Evolutionary conservation across 192 early-diverging fungal genomes (phyloP).

Genomic region (Linnemannia zychae): DNA sequence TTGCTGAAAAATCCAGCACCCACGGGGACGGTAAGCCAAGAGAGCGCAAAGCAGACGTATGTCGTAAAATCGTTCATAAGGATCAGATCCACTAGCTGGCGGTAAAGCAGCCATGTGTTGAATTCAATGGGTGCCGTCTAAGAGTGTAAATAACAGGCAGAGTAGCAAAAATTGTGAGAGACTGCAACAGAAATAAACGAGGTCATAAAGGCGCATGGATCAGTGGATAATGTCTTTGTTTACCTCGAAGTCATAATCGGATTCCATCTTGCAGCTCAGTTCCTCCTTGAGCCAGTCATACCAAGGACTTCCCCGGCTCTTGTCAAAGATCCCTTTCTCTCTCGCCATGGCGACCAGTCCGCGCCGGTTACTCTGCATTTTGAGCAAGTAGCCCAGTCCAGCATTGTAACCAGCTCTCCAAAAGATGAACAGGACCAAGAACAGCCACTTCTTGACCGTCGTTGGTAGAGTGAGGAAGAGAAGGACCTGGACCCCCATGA

Average conservation of each 20-base stretch:
- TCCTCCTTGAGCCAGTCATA: conserved; percentile 74
- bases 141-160: neutral
- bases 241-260: conserved; percentile 85
- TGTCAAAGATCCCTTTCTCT: conserved; percentile 77
- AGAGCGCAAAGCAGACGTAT: conserved; percentile 85
- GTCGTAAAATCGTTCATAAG: conserved; percentile 93
- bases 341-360: conserved; percentile 79
- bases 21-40: conserved; percentile 81
- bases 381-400: conserved; percentile 86
- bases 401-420: conserved; percentile 91
- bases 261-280: conserved; percentile 82
- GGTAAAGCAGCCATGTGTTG: conserved; percentile 96
- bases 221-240: neutral
- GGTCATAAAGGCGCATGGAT: neutral
- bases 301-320: conserved; percentile 61
- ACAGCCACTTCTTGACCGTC: conserved; percentile 65
- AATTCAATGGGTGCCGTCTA: conserved; percentile 90
- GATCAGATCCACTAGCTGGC: conserved; percentile 92
- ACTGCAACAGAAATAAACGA: neutral
- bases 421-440: conserved; percentile 82
- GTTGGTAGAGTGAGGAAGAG: conserved; percentile 74
- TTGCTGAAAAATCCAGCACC: conserved; percentile 71
- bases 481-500: conserved; percentile 72
- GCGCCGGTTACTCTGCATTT: conserved; percentile 80
- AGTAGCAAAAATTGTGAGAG: neutral